Evolutionary conservation across 1,284 basidiomycete genomes (phyloP), one percentile per base, ranked within the genome.

Genomic region (Tylopilus sp.): DNA sequence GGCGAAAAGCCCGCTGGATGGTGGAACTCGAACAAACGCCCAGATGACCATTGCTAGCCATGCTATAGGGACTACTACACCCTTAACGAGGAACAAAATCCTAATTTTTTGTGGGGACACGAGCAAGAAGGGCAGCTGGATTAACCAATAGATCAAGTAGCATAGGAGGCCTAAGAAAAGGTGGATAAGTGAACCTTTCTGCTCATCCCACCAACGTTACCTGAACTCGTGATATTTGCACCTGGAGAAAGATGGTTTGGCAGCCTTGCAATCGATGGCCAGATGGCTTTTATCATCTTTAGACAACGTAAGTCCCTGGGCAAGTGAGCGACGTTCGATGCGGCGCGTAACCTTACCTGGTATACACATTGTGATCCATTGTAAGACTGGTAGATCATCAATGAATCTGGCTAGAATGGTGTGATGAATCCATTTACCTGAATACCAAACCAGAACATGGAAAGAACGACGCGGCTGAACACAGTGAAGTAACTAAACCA

Each of bases 121-220:
- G 50, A 86, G 69, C 68, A 83, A 74, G 64, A 85, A 78, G 0
- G 85, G 85, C 43, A 81, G 68, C 59, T 81, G 77, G 33, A 82
- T 71, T 38, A 81, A 58, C 83, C 82, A 85, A 71, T 80, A 83
- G 40, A 88, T 62, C 66, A 85, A 74, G 68, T 84, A 85, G 59
- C 79, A 80, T 42, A 78, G 61, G 54, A 81, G 73, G 2, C 73
- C 75, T 70, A 52, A 33, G 8, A 24, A 47, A 46, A 20, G 46
- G 20, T 57, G 15, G 56, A 14, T 8, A 20, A 45, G 7, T 35
- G 36, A 21, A 35, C 18, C 39, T 29, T 26, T 34, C 18, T 15
- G 4, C 20, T 51, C 29, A 14, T 33, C 4, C 7, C 10, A 15
- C 20, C 12, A 12, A 10, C 38, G 1, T 35, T 59, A 75, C 78